Base-by-base conservation (phyloP, 768 basidiomycete genomes). In the Boletus huronensis region DNA sequence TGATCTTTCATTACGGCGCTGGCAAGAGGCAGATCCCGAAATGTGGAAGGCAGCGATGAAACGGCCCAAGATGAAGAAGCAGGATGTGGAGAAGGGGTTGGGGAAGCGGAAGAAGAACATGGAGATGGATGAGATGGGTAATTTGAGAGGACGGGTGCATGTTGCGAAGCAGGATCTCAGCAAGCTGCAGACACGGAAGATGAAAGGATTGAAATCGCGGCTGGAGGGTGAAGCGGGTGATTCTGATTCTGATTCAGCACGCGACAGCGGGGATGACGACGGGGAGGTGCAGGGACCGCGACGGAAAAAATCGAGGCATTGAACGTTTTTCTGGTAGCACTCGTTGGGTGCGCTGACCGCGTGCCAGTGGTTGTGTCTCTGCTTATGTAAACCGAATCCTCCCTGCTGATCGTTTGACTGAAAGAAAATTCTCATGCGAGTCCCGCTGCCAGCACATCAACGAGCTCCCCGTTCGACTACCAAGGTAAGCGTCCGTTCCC, bases 81-180 rank as follows among this genome's bases (percentile, higher is more conserved):
- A 79, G 55, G 90, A 94, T 34, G 74, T 96, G 44, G 92, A 90
- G 74, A 84, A 80, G 68, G 93, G 93, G 0, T 66, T 93, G 10
- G 93, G 91, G n/a, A 91, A 90, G 80, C 91, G 90, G 79, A 82
- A 79, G 72, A 95, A 93, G 83, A 99, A 99, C 68, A 68, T 93
- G 72, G 93, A 93, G 76, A 90, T 93, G 64, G 96, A 99, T 76
- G 93, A 91, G 72, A 97, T 98, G 96, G 97, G 97, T 53, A 92
- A 99, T 69, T 71, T 94, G 72, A 82, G 96, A 64, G 97, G 95
- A 41, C 79, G 84, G 54, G 82, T 99, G 28, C 95, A 98, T 71
- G 72, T 98, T 52, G 90, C 76, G 54, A 91, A 84, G 70, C 96
- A 99, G 76, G 92, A 98, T 73, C 69, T 99, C 63, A 73, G 71